A percentile compares a stretch with the other conserved stretches of the same genome.
Evolutionary conservation across 1,284 basidiomycete species (phyloP).

Genomic region (Trichosporon sp.): DNA sequence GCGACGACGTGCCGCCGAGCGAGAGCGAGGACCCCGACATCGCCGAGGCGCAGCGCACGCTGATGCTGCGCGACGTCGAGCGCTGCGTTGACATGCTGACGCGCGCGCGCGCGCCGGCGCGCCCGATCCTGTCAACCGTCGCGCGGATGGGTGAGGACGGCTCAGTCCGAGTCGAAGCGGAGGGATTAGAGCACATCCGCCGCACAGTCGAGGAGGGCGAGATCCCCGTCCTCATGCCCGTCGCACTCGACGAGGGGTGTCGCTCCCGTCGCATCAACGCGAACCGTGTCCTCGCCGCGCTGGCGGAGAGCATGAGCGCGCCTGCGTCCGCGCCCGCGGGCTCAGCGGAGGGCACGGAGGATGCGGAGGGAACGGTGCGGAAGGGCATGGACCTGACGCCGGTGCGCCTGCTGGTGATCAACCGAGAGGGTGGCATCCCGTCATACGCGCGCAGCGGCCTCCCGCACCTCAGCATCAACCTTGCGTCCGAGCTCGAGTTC

Average conservation of each 20-base stretch:
- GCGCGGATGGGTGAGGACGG: conserved; percentile 58
- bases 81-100: conserved; percentile 79
- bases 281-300: conserved; percentile 84
- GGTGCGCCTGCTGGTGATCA: conserved; percentile 94
- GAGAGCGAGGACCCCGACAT: conserved; percentile 52
- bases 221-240: conserved; percentile 92
- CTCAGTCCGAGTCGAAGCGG: conserved; percentile 53
- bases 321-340: too few relatives aligned
- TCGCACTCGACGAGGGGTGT: conserved; percentile 86
- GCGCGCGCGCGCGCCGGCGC: conserved; percentile 73
- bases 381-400: conserved; percentile 67
- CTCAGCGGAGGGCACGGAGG: too few relatives aligned
- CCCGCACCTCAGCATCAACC: conserved; percentile 94
- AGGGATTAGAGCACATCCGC: conserved; percentile 74
- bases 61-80: conserved; percentile 74
- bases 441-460: conserved; percentile 92
- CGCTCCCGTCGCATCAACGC: conserved; percentile 78
- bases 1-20: conserved; percentile 67
- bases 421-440: conserved; percentile 92
- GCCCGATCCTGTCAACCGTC: conserved; percentile 81
- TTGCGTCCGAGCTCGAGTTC: conserved; percentile 79
- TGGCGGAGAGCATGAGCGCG: conserved; percentile 76
- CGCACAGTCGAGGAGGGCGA: conserved; percentile 85
- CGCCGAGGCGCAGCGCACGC: conserved; percentile 55
- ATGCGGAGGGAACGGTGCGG: not conserved